phyloP scores from a whole-genome alignment of 2,329 filamentous ascomycete genomes.

The Fusarium phyllophilum region DNA sequence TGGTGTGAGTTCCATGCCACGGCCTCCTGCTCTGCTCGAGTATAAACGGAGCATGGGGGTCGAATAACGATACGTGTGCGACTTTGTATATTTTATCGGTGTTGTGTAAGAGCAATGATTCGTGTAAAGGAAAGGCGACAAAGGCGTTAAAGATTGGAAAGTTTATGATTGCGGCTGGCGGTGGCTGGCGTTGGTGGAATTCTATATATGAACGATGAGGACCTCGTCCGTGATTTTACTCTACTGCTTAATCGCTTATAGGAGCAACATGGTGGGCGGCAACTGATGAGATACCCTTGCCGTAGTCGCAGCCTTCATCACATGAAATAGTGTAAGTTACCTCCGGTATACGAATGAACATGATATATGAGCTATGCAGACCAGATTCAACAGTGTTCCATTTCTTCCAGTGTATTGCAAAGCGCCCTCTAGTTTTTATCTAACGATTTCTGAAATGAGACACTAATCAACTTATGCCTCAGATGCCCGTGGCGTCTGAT shows the following conservation, averaged over 20 bases:
- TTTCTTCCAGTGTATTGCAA: neutral
- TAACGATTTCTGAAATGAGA: neutral
- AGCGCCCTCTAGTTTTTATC: conserved; percentile 4
- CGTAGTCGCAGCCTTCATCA: conserved; percentile 20
- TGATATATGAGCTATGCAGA: conserved; percentile 19
- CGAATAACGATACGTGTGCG: conserved; percentile 14
- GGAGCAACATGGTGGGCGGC: conserved; percentile 9
- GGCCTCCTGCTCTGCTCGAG: conserved; percentile 13
- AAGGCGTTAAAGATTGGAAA: conserved; percentile 34
- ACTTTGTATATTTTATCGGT: conserved; percentile 25
- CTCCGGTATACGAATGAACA: conserved; percentile 21
- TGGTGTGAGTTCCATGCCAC: conserved; percentile 55
- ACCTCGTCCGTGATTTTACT: conserved; percentile 7
- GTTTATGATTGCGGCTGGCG: neutral
- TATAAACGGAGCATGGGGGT: conserved; percentile 2
- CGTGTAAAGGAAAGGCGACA: conserved; percentile 28
- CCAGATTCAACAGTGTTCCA: neutral
- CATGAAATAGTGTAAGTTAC: conserved; percentile 7
- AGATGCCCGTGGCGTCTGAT: neutral
- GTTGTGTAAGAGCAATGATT: conserved; percentile 5
- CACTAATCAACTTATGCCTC: neutral
- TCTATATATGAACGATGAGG: conserved; percentile 12
- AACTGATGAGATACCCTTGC: conserved; percentile 37
- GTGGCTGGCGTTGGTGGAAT: conserved; percentile 19
- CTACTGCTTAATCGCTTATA: conserved; percentile 18